Conservation (phyloP, 75 land plant genomes). For the Picea glauca region DNA sequence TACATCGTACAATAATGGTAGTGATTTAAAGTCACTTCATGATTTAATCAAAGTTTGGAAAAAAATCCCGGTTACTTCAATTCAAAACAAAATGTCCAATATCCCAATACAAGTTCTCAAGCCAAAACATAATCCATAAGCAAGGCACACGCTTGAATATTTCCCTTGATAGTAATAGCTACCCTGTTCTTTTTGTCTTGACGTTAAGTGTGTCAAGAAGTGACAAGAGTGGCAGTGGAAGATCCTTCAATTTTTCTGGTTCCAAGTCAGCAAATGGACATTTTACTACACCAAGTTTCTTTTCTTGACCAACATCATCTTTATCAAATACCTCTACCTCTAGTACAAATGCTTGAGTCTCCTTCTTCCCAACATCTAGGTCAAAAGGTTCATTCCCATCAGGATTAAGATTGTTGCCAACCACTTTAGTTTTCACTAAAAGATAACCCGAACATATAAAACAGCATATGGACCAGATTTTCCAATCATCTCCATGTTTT, state of each 20-base stretch:
- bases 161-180: conserved; percentile 51
- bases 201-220: conserved; percentile 62
- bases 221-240: conserved; percentile 44
- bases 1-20: too few relatives aligned
- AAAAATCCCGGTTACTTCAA: too few relatives aligned
- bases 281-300: conserved; percentile 53
- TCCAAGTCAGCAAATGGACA: conserved; percentile 50
- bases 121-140: too few relatives aligned
- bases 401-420: conserved; percentile 85
- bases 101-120: too few relatives aligned
- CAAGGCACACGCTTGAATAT: too few relatives aligned
- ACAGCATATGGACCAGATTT: conserved; percentile 94
- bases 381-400: conserved; percentile 83
- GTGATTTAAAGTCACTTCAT: too few relatives aligned
- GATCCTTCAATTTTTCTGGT: conserved; percentile 49
- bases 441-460: conserved; percentile 65
- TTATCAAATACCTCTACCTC: conserved; percentile 85
- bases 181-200: conserved; percentile 81
- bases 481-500: conserved; percentile 88
- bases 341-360: conserved; percentile 70
- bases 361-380: conserved; percentile 86
- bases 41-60: too few relatives aligned
- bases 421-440: conserved; percentile 77
- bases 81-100: too few relatives aligned
- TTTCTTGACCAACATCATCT: conserved; percentile 61